A percentile compares a stretch with the other conserved stretches of the same genome.
phyloP scores from a whole-genome alignment of 2,329 filamentous ascomycete species.

The Neopestalotiopsis rosae region DNA sequence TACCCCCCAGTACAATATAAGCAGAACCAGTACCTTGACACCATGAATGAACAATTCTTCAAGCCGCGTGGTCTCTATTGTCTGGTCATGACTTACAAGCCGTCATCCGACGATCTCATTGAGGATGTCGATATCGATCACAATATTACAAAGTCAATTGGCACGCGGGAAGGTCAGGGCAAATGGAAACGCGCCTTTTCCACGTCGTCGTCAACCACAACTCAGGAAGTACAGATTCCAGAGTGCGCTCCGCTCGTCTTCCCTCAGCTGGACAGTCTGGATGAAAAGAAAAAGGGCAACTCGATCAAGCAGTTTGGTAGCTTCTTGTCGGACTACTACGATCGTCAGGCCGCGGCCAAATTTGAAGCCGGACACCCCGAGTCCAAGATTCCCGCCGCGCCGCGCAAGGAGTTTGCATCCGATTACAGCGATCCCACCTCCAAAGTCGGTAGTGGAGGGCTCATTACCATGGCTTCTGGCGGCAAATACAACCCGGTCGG shows the following conservation, averaged over 20 bases:
- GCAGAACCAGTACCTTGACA: conserved; percentile 59
- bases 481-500: conserved; percentile 41
- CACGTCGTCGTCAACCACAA: neutral
- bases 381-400: conserved; percentile 26
- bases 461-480: conserved; percentile 52
- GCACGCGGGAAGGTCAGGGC: conserved; percentile 2
- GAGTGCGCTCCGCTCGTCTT: conserved; percentile 55
- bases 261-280: conserved; percentile 44
- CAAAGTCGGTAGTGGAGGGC: conserved; percentile 52
- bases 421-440: conserved; percentile 58
- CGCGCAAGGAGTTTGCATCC: conserved; percentile 44
- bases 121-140: conserved; percentile 40
- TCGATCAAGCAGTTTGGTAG: conserved; percentile 35
- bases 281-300: conserved; percentile 27
- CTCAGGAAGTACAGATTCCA: conserved; percentile 36
- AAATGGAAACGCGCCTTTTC: neutral
- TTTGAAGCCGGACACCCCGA: conserved; percentile 39
- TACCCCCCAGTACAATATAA: conserved; percentile 29
- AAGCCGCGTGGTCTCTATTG: conserved; percentile 49
- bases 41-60: conserved; percentile 62
- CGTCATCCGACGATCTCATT: conserved; percentile 36
- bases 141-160: conserved; percentile 38
- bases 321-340: conserved; percentile 52
- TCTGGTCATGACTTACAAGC: conserved; percentile 57
- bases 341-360: conserved; percentile 51